phyloP scores from a whole-genome alignment of 345 rosid species.

The Salix brachista region DNA sequence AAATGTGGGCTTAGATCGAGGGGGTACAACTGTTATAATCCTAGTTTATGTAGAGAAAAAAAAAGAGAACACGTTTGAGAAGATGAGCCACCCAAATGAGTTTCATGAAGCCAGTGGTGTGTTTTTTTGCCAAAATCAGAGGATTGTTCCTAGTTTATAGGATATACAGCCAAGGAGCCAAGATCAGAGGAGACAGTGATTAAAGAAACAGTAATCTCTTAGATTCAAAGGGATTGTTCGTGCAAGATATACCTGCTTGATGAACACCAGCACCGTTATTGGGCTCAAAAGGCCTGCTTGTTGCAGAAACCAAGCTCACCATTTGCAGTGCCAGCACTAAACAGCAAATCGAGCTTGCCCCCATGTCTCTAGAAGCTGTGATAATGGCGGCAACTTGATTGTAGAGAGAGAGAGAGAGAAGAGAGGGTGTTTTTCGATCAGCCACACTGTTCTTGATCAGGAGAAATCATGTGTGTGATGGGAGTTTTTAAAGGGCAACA shows the following conservation, averaged over 20 bases:
- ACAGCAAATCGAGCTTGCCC: constrained; percentile 25
- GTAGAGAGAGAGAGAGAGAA: not conserved
- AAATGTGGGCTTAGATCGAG: no score
- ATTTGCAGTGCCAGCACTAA: constrained; percentile 40
- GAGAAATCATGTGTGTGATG: not conserved
- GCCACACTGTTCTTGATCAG: constrained; percentile 1
- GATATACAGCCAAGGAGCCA: not conserved
- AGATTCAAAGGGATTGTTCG: not conserved
- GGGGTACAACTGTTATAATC: no score
- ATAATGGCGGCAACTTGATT: constrained; percentile 16
- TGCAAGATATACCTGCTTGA: constrained; percentile 42
- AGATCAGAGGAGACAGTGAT: not conserved
- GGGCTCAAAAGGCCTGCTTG: constrained; percentile 49
- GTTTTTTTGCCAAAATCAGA: no score
- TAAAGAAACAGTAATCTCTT: not conserved
- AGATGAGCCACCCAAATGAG: not conserved
- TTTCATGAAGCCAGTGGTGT: not conserved
- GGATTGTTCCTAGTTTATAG: no score
- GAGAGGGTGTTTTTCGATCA: constrained; percentile 1
- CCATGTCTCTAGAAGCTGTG: constrained; percentile 32
- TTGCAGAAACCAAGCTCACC: constrained; percentile 38
- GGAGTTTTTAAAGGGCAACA: constrained; percentile 1
- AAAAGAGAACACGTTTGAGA: not conserved
- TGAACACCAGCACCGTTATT: constrained; percentile 27
- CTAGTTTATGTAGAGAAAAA: no score